Evolutionary conservation across 441 rosid species (phyloP).

Genomic region (Theobroma grandiflorum): DNA sequence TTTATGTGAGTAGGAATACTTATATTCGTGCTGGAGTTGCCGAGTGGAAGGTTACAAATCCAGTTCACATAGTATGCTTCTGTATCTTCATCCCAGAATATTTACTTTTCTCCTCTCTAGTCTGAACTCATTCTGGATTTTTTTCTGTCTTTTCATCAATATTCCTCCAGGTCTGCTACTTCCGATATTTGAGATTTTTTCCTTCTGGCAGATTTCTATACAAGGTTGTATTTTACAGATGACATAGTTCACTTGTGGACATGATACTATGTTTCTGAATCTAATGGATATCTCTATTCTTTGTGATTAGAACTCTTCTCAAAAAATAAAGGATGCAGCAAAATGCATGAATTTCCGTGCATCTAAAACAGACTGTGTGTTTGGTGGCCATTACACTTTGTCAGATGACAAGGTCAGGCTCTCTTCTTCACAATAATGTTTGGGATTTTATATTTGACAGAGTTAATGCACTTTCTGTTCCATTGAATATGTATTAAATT

Average conservation of each 20-base stretch:
- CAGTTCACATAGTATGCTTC: constrained; percentile 83
- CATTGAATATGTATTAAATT: constrained; percentile 7
- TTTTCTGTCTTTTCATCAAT: constrained; percentile 15
- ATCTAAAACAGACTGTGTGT: constrained; percentile 70
- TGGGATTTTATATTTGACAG: constrained; percentile 3
- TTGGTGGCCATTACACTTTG: constrained; percentile 74
- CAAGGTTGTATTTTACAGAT: constrained; percentile 59
- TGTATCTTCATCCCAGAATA: neutral
- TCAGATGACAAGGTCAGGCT: constrained; percentile 75
- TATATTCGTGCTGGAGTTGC: constrained; percentile 88
- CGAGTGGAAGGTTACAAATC: constrained; percentile 92
- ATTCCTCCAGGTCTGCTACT: constrained; percentile 82
- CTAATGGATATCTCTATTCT: constrained; percentile 21
- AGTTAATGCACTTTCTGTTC: neutral
- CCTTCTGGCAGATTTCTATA: constrained; percentile 93
- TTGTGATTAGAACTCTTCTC: constrained; percentile 74
- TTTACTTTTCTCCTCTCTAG: constrained; percentile 11
- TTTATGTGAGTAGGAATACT: constrained; percentile 94
- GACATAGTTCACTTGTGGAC: neutral
- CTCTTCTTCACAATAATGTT: constrained; percentile 13
- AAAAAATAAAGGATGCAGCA: constrained; percentile 80
- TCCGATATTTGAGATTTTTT: constrained; percentile 82
- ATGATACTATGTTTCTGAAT: constrained; percentile 6
- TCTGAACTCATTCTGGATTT: constrained; percentile 2
- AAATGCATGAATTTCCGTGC: constrained; percentile 82